Conservation (phyloP, 2,329 filamentous ascomycete genomes). For the Neopestalotiopsis sp. region DNA sequence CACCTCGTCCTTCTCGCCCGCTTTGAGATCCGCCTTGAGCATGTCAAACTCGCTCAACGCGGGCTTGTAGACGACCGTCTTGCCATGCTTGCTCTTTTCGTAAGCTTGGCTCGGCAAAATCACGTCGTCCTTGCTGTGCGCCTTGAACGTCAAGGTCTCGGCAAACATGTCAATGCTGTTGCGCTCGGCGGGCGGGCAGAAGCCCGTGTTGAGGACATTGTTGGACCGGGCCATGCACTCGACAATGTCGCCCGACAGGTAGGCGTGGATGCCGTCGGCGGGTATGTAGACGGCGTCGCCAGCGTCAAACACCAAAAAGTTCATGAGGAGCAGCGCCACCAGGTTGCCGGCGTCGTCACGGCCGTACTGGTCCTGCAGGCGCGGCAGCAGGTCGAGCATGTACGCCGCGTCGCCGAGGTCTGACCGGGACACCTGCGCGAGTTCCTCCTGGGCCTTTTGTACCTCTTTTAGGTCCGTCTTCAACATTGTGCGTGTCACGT, state of each 20-base stretch:
- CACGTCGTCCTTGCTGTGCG: constrained; percentile 62
- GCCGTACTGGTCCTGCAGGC: constrained; percentile 69
- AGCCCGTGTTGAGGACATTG: constrained; percentile 77
- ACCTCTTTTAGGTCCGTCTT: constrained; percentile 58
- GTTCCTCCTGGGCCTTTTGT: constrained; percentile 53
- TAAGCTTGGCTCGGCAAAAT: constrained; percentile 55
- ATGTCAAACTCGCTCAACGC: constrained; percentile 77
- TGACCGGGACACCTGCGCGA: constrained; percentile 52
- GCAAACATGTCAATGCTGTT: constrained; percentile 69
- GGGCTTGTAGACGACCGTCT: constrained; percentile 67
- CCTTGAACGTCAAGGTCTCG: constrained; percentile 65
- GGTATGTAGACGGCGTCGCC: constrained; percentile 74
- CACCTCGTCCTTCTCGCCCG: constrained; percentile 64
- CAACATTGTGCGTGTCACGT: constrained; percentile 60
- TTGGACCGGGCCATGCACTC: constrained; percentile 80
- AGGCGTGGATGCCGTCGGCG: constrained; percentile 76
- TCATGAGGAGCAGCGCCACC: constrained; percentile 76
- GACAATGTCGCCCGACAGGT: constrained; percentile 74
- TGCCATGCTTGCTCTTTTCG: constrained; percentile 58
- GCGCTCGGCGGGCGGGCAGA: constrained; percentile 70
- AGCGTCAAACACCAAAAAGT: constrained; percentile 68
- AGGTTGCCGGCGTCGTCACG: constrained; percentile 68
- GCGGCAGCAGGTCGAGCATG: constrained; percentile 67
- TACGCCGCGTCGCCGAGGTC: constrained; percentile 58
- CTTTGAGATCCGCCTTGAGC: constrained; percentile 60